Conservation (phyloP, 495 filamentous ascomycete species). For the Aspergillus saccharolyticus region DNA sequence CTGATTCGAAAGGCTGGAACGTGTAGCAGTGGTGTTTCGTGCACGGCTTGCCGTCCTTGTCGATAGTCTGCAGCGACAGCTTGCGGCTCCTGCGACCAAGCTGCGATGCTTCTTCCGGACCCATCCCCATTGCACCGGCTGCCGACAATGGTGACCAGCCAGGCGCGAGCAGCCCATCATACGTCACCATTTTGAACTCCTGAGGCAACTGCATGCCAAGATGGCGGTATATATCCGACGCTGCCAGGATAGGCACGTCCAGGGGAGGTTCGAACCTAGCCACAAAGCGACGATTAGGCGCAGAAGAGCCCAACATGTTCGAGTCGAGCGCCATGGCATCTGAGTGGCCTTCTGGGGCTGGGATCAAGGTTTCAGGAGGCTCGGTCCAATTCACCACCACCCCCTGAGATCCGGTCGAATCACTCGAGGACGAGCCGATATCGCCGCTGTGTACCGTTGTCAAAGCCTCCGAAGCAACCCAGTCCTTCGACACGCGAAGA, state of each 20-base stretch:
- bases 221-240: constrained; percentile 60
- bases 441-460: constrained; percentile 19
- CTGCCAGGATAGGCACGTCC: constrained; percentile 62
- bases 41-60: constrained; percentile 34
- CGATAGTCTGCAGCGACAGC: constrained; percentile 30
- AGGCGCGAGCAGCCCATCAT: constrained; percentile 63
- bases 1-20: constrained; percentile 64
- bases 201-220: constrained; percentile 53
- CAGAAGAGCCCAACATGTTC: constrained; percentile 37
- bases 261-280: constrained; percentile 82
- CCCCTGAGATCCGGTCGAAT: constrained; percentile 15
- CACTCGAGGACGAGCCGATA: constrained; percentile 22
- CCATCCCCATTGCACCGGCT: constrained; percentile 18
- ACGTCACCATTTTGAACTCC: constrained; percentile 54
- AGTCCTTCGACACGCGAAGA: constrained; percentile 44
- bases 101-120: constrained; percentile 24
- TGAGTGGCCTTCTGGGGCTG: constrained; percentile 30
- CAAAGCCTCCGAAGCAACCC: constrained; percentile 35
- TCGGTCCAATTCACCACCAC: constrained; percentile 44
- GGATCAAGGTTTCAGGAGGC: constrained; percentile 44
- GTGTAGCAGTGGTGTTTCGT: constrained; percentile 59
- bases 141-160: constrained; percentile 24
- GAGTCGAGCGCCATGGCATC: constrained; percentile 46
- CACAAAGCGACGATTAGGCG: constrained; percentile 75
- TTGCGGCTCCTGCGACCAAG: constrained; percentile 29